Base-by-base conservation (phyloP, 805 yeast genomes). In the Kazachstania viticola region DNA sequence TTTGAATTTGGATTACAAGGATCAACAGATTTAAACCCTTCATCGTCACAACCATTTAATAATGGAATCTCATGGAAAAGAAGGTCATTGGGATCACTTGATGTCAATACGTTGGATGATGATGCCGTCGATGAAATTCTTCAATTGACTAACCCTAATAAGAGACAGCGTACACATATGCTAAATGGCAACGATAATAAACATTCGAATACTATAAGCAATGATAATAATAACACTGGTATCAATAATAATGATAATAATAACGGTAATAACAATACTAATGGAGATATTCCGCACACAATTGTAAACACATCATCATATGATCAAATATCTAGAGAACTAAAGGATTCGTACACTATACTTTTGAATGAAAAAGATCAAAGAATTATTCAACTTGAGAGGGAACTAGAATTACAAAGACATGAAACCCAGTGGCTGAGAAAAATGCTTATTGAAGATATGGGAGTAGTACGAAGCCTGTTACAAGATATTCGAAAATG, bases 371-470 rank as follows among this genome's bases (percentile, higher is more conserved):
- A 55, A 28, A 55, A 55, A 37, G 56, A 53, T 30, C 46, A 41
- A 30, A 32, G 57, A 26, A 53, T 56, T 17, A 27, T 31, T 21
- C 52, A 47, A 22, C 35, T 55, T 18, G 58, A 55, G 28, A 33
- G 49, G 29, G 58, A 53, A 27, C 33, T 55, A 9, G 58, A 53
- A 30, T 30, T 46, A 28, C 56, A 54, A 37, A 42, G 56, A 31
- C 54, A 49, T 35, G 59, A 55, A 31, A 51, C 55, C 2, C 47
- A 45, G 25, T 55, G 60, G 60, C 34, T 55, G 25, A 47, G 57
- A 27, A 55, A 55, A 32, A 49, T 55, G 56, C 37, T 55, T 17
- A 50, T 54, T 23, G 60, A 55, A 33, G 60, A 55, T 30, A 48
- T 55, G 57, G 58, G 57, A 4, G 49, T 54, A 38, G 46, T 55